A percentile compares a stretch with the other conserved stretches of the same genome.
phyloP scores from a whole-genome alignment of 352 stramenopile species.

The Peronospora belbahrii region DNA sequence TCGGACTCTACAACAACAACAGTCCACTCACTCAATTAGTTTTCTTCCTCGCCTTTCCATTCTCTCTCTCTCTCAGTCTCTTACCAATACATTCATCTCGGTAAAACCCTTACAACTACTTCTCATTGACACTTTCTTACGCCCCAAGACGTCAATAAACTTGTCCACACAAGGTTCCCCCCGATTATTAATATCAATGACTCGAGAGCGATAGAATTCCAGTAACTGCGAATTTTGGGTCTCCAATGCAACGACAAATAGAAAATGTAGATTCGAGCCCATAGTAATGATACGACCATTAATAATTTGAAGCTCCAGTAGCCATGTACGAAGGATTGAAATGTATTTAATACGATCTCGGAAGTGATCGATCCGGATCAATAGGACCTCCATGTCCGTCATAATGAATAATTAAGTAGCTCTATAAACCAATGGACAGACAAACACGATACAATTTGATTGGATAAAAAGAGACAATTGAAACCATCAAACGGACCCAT shows the following conservation, averaged over 20 bases:
- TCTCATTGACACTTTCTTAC: conserved; percentile 30
- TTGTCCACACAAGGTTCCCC: conserved; percentile 57
- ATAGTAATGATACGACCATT: conserved; percentile 57
- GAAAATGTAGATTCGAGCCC: conserved; percentile 41
- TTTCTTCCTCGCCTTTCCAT: background rate
- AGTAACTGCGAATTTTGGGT: conserved; percentile 41
- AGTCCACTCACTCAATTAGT: background rate
- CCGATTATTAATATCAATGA: conserved; percentile 52
- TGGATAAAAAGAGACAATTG: conserved; percentile 3
- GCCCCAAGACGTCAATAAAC: conserved; percentile 65
- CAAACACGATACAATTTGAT: background rate
- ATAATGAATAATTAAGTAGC: background rate
- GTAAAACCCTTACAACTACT: conserved; percentile 55
- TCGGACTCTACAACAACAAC: conserved; percentile 26
- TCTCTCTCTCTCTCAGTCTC: conserved; percentile 11
- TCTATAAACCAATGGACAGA: conserved; percentile 3
- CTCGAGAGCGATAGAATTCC: conserved; percentile 29
- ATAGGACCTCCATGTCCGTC: conserved; percentile 39
- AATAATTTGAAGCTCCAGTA: conserved; percentile 37
- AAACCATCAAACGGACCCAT: no score
- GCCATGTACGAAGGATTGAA: conserved; percentile 47
- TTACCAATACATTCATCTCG: conserved; percentile 76
- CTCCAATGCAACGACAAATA: conserved; percentile 44
- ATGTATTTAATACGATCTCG: conserved; percentile 50
- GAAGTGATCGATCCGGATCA: conserved; percentile 69